Evolutionary conservation across 306 rosid genomes (phyloP), one percentile per base, ranked within the genome.

Genomic region (Glycyrrhiza uralensis): DNA sequence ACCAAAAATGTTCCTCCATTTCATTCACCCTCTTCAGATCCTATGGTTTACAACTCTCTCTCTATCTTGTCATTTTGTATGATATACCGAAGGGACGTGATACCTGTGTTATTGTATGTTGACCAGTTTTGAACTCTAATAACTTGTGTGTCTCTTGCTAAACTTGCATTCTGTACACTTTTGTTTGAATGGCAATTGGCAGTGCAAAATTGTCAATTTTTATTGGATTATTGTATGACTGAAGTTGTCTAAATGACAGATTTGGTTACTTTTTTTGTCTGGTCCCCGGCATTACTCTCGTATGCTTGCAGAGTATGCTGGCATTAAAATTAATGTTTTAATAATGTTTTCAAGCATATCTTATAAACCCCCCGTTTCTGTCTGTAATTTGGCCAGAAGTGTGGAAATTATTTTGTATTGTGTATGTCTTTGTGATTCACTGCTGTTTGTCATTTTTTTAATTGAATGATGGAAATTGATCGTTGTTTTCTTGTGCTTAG

Each of bases 401-500:
- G 35, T 7, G 15, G 11, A 29, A n/a, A n/a, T 29, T 14, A 29
- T 19, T 22, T 69, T 18, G 30, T 28, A 14, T 69, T 33, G 26
- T 39, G 15, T 44, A 33, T 54, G 15, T 24, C 30, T 45, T 20
- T 29, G 39, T 33, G 38, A 62, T 49, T 51, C 23, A 30, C 14
- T 45, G 7, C 18, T 33, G 38, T 38, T 45, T 46, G 9, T 26
- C 57, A 44, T 44, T 23, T 39, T 66, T 69, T 52, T 52, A 11
- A 44, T 62, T 6, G 45, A 32, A 57, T 19, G 18, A 68, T 75
- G 32, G 42, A 5, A 67, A 70, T 7, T 70, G 29, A 74, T 39
- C 30, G 18, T 17, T 4, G 33, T 72, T 64, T 6, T 82, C 60
- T 46, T 69, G 66, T 46, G 45, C 56, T 54, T 57, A 93, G 98